Percentiles rank a stretch among this genome's conserved stretches.
phyloP scores from a whole-genome alignment of 495 filamentous ascomycete genomes.

The Penicillium waksmanii region DNA sequence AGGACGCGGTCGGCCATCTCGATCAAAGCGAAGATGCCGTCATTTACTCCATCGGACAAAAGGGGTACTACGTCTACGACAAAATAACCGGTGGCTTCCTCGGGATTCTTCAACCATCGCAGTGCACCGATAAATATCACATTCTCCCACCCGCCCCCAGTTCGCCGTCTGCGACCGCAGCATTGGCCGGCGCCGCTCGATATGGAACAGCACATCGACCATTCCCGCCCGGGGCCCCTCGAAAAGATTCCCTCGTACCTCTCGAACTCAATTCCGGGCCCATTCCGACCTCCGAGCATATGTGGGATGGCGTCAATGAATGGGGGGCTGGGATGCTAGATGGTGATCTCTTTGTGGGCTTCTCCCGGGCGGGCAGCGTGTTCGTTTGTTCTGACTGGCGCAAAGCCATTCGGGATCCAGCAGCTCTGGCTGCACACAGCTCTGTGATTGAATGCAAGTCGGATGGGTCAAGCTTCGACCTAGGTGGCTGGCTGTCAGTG shows the following conservation, averaged over 20 bases:
- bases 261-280: conserved; percentile 32
- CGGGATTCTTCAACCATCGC: conserved; percentile 35
- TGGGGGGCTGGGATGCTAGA: conserved; percentile 46
- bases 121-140: conserved; percentile 36
- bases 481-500: conserved; percentile 45
- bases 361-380: conserved; percentile 42
- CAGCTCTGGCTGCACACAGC: conserved; percentile 26
- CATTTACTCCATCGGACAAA: conserved; percentile 44
- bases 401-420: conserved; percentile 33
- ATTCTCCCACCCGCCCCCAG: conserved; percentile 28
- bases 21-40: conserved; percentile 42
- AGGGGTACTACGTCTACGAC: conserved; percentile 40
- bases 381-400: conserved; percentile 46
- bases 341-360: conserved; percentile 42
- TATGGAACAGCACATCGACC: conserved; percentile 19
- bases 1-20: conserved; percentile 40
- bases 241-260: conserved; percentile 29
- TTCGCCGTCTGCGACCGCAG: conserved; percentile 19
- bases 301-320: conserved; percentile 37
- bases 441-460: conserved; percentile 42
- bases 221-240: conserved; percentile 17
- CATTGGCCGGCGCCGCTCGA: conserved; percentile 24
- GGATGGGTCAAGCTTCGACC: conserved; percentile 40
- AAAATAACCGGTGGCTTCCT: conserved; percentile 35
- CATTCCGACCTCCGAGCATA: conserved; percentile 33